phyloP scores from a whole-genome alignment of 1,284 basidiomycete genomes.

The Wallemia hederae region DNA sequence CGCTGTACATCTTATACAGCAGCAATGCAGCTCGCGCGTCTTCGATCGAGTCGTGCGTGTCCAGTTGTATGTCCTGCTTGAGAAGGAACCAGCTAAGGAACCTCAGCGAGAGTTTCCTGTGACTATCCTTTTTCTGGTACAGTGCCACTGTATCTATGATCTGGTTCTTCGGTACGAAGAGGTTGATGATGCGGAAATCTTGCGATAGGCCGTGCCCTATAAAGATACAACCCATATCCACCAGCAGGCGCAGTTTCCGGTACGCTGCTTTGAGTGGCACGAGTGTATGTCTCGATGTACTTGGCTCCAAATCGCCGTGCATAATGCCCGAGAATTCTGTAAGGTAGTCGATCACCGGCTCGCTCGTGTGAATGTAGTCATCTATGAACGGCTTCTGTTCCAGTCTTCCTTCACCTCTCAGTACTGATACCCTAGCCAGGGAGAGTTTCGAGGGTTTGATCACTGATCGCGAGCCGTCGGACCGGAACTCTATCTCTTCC shows the following conservation, averaged over 20 bases:
- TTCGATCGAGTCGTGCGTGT: constrained; percentile 56
- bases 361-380: constrained; percentile 87
- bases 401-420: constrained; percentile 51
- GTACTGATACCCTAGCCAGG: constrained; percentile 74
- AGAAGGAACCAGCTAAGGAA: constrained; percentile 86
- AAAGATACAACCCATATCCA: constrained; percentile 85
- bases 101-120: constrained; percentile 64
- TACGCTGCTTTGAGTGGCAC: constrained; percentile 89
- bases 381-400: constrained; percentile 81
- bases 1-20: constrained; percentile 55
- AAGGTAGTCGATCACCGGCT: constrained; percentile 78
- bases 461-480: constrained; percentile 77
- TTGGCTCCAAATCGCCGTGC: constrained; percentile 81
- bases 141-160: constrained; percentile 92
- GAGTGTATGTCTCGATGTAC: constrained; percentile 52
- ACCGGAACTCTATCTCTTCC: constrained; percentile 84
- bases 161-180: constrained; percentile 77
- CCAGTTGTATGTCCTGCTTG: constrained; percentile 66
- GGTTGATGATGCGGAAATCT: constrained; percentile 95
- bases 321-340: constrained; percentile 90
- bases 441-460: constrained; percentile 69
- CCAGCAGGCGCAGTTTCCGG: constrained; percentile 81
- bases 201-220: constrained; percentile 97
- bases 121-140: constrained; percentile 52
- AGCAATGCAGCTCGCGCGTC: constrained; percentile 69